A percentile compares a stretch with the other conserved stretches of the same genome.
Conservation (phyloP, 352 stramenopile species). For the Phytophthora sansomeana region DNA sequence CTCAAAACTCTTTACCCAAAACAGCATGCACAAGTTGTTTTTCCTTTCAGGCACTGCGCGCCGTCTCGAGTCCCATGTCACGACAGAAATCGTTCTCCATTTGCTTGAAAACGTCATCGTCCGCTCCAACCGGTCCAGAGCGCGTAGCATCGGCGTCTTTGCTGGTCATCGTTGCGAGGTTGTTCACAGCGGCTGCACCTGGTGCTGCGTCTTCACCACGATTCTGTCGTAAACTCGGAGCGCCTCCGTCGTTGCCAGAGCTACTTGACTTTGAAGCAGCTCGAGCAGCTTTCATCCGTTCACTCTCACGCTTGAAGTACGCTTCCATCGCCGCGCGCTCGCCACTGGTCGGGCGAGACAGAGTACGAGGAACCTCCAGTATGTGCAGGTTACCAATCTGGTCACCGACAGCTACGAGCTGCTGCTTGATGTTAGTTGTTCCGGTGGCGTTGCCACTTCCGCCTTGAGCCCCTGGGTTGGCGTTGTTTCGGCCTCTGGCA, state of each 20-base stretch:
- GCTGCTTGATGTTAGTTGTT: constrained; percentile 74
- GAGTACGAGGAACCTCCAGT: constrained; percentile 90
- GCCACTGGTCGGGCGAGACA: constrained; percentile 83
- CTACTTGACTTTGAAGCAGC: constrained; percentile 22
- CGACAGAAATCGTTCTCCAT: constrained; percentile 83
- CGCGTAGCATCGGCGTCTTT: constrained; percentile 30
- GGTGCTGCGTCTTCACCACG: constrained; percentile 23
- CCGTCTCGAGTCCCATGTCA: constrained; percentile 67
- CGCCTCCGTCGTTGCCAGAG: constrained; percentile 18
- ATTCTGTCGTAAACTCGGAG: constrained; percentile 30
- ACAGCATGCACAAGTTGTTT: not conserved
- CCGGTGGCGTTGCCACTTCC: constrained; percentile 14
- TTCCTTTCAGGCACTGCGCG: constrained; percentile 28
- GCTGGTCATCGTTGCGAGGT: not conserved
- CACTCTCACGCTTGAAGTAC: constrained; percentile 93
- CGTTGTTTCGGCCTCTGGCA: constrained; percentile 25
- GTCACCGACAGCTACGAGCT: constrained; percentile 92
- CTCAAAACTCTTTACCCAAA: no score
- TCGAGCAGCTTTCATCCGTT: constrained; percentile 60
- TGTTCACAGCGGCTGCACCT: constrained; percentile 9
- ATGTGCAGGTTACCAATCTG: constrained; percentile 94
- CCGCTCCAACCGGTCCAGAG: constrained; percentile 15
- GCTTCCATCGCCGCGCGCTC: constrained; percentile 85
- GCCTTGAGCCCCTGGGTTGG: constrained; percentile 12
- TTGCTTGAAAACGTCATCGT: constrained; percentile 81